Conservation (phyloP, 2,329 filamentous ascomycete species). For the Gnomoniopsis smithogilvyi region DNA sequence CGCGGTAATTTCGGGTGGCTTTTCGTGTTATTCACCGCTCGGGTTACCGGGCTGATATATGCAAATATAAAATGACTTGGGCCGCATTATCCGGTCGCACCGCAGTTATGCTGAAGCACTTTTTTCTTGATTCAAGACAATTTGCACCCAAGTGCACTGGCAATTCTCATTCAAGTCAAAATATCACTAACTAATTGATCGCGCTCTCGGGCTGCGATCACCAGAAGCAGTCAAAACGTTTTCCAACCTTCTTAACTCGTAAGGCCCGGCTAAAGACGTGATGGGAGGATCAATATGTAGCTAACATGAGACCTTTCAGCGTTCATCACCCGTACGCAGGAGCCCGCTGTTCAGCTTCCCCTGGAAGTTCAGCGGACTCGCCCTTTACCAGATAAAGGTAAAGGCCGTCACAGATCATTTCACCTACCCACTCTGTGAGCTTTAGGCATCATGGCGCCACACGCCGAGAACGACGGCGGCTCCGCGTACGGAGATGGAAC, state of each 20-base stretch:
- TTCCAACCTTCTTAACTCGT: constrained; percentile 98
- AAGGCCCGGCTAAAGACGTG: constrained; percentile 35
- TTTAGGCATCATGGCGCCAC: constrained; percentile 76
- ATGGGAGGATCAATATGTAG: constrained; percentile 10
- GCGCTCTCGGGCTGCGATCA: constrained; percentile 60
- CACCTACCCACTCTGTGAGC: not conserved
- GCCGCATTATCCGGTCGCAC: not conserved
- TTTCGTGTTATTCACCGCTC: not conserved
- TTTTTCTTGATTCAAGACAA: not conserved
- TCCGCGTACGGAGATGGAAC: constrained; percentile 60
- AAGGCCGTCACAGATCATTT: constrained; percentile 17
- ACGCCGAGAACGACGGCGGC: constrained; percentile 62
- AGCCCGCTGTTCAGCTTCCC: constrained; percentile 88
- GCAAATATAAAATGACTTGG: not conserved
- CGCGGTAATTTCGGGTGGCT: not conserved
- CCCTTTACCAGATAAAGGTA: constrained; percentile 52
- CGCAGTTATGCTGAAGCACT: not conserved
- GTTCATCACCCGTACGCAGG: constrained; percentile 95
- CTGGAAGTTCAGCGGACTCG: constrained; percentile 76
- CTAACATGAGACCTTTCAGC: constrained; percentile 45
- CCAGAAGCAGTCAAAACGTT: constrained; percentile 81
- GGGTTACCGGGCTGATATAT: not conserved
- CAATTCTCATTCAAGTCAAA: not conserved
- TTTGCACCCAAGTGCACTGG: not conserved
- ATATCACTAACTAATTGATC: constrained; percentile 38